A percentile compares a stretch with the other conserved stretches of the same genome.
These are phyloP conservation scores for Hemileccinum impolitum DNA, from an alignment of 768 basidiomycete genomes.

Conservation along the genomic window DNA sequence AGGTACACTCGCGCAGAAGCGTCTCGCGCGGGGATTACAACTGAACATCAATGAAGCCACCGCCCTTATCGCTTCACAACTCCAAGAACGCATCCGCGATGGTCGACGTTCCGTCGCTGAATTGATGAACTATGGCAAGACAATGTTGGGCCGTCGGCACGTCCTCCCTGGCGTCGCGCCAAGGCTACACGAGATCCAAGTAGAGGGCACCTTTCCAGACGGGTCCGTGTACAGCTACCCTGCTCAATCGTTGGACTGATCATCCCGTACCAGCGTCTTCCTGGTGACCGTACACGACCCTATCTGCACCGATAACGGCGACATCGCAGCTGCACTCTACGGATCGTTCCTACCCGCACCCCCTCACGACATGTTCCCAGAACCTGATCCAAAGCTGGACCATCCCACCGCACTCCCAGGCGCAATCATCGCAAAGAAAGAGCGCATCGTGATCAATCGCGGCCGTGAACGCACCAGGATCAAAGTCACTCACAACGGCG, in stretches of 20 bases:
- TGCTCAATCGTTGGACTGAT: background rate
- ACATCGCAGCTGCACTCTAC: slow-evolving; percentile 83
- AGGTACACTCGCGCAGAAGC: slow-evolving; percentile 89
- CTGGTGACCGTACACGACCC: slow-evolving; percentile 98
- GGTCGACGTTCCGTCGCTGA: slow-evolving; percentile 80
- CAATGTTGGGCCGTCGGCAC: slow-evolving; percentile 81
- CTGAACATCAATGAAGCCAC: slow-evolving; percentile 87
- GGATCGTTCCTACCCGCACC: slow-evolving; percentile 92
- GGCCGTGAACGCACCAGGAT: slow-evolving; percentile 67
- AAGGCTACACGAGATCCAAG: slow-evolving; percentile 83
- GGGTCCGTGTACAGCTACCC: slow-evolving; percentile 49
- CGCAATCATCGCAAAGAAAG: slow-evolving; percentile 63
- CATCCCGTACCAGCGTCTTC: slow-evolving; percentile 50
- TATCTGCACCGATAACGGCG: slow-evolving; percentile 77
- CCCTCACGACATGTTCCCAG: slow-evolving; percentile 58
- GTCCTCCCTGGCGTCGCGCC: slow-evolving; percentile 79
- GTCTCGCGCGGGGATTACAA: slow-evolving; percentile 87
- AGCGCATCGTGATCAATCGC: slow-evolving; percentile 71
- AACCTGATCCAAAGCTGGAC: slow-evolving; percentile 46
- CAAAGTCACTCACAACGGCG: slow-evolving; percentile 85
- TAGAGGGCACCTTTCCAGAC: slow-evolving; percentile 89
- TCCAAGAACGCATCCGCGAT: slow-evolving; percentile 95
- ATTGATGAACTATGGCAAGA: slow-evolving; percentile 92
- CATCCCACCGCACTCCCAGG: slow-evolving; percentile 62
- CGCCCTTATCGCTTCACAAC: slow-evolving; percentile 86